Conservation (phyloP, 2,329 filamentous ascomycete genomes). For the Golovinomyces cichoracearum region DNA sequence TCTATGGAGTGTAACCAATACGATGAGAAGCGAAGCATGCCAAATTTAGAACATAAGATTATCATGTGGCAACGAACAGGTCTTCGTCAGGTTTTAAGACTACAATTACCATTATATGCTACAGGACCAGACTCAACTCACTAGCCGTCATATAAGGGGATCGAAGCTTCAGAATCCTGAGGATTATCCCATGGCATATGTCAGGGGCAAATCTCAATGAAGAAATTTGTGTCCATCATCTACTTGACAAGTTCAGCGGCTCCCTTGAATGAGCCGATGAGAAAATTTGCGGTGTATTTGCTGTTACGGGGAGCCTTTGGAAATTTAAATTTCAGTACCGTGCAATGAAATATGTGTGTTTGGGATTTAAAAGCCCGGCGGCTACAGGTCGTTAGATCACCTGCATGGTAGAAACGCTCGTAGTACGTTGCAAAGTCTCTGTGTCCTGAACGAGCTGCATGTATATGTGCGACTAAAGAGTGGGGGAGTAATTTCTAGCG, state of each 20-base stretch:
- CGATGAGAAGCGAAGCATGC: too few relatives aligned
- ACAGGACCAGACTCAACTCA: too few relatives aligned
- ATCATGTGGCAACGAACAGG: too few relatives aligned
- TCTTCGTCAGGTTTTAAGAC: too few relatives aligned
- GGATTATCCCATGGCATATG: too few relatives aligned
- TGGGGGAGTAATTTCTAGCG: not conserved
- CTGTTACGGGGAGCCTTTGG: not conserved
- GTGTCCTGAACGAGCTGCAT: not conserved
- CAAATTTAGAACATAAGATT: too few relatives aligned
- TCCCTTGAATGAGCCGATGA: not conserved
- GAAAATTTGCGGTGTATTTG: not conserved
- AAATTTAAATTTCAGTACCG: not conserved
- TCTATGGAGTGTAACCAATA: too few relatives aligned
- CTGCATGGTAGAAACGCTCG: not conserved
- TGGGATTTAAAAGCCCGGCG: not conserved
- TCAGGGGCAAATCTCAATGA: too few relatives aligned
- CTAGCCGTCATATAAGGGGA: too few relatives aligned
- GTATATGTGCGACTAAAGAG: not conserved
- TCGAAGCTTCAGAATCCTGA: too few relatives aligned
- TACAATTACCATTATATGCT: too few relatives aligned
- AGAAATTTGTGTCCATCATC: conserved; percentile 2
- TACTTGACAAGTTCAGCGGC: not conserved
- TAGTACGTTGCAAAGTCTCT: not conserved
- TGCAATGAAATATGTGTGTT: not conserved
- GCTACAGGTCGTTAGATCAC: not conserved